These are phyloP conservation scores for Arthonia radiata DNA, from an alignment of 495 filamentous ascomycete species.

Conservation along the genomic window DNA sequence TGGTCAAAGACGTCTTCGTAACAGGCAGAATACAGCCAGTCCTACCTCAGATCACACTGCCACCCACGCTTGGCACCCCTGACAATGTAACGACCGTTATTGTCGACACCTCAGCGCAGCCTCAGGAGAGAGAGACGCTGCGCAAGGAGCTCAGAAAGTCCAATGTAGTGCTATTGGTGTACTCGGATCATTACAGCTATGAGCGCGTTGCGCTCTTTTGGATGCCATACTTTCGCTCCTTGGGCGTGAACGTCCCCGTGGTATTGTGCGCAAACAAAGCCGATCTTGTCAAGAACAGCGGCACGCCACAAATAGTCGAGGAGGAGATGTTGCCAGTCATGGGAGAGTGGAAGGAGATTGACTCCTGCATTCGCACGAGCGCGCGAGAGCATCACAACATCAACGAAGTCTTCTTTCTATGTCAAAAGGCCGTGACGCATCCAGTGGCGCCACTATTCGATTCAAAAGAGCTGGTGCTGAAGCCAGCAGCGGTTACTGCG, in stretches of 20 bases:
- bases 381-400: slow-evolving; percentile 87
- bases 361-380: slow-evolving; percentile 87
- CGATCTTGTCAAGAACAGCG: slow-evolving; percentile 46
- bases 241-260: slow-evolving; percentile 92
- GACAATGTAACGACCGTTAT: slow-evolving; percentile 92
- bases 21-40: slow-evolving; percentile 82
- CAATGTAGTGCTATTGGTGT: slow-evolving; percentile 92
- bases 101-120: slow-evolving; percentile 86
- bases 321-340: slow-evolving; percentile 98
- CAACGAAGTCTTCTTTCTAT: slow-evolving; percentile 90
- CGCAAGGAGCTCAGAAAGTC: slow-evolving; percentile 86
- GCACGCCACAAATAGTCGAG: slow-evolving; percentile 57
- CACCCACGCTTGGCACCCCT: slow-evolving; percentile 63
- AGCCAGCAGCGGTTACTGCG: slow-evolving; percentile 67
- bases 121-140: slow-evolving; percentile 69
- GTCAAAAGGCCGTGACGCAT: slow-evolving; percentile 95
- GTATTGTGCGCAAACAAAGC: slow-evolving; percentile 94
- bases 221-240: slow-evolving; percentile 88
- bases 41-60: slow-evolving; percentile 81
- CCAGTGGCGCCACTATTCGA: slow-evolving; percentile 92
- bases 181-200: slow-evolving; percentile 96
- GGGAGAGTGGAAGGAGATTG: slow-evolving; percentile 96
- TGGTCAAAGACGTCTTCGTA: slow-evolving; percentile 90
- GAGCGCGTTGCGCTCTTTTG: slow-evolving; percentile 91
- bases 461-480: slow-evolving; percentile 66